Evolutionary conservation across 192 early-diverging fungal genomes (phyloP), one percentile per base, ranked within the genome.

Genomic region (Dimargaris cristalligena): DNA sequence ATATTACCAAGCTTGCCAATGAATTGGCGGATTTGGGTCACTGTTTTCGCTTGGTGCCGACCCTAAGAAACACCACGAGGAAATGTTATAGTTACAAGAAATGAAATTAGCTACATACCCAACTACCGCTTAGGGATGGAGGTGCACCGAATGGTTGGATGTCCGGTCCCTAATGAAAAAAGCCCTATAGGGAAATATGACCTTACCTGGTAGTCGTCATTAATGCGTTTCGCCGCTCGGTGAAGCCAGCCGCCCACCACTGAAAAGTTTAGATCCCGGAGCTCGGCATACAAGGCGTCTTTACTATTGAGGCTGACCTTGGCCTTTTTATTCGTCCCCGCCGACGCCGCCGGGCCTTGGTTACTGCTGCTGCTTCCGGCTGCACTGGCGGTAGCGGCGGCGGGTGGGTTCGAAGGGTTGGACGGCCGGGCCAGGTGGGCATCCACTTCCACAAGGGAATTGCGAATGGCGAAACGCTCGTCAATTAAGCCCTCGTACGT

Each of bases 401-500:
- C 44, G 52, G 33, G 29, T 51, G 73, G 0, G 20, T 44, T 70
- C 49, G 63, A 56, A 41, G 11, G 68, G 61, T 4, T n/a, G n/a
- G 75, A 34, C 38, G 66, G 62, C 25, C 71, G 72, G 20, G 78
- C 71, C 16, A 88, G 57, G n/a, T 74, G 60, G 8, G 83, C 71
- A 63, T 92, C 85, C 20, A 91, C 62, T 60, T 86, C 86, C 0
- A 86, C 81, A 65, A 88, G 85, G 0, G 84, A 86, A 63, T 70
- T 73, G 30, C 71, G 67, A 38, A 98, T 93, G 6, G 86, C 84
- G 63, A 87, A 92, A 10, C 87, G 76, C 67, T 98, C 95, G 69
- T 95, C 93, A 60, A 99, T 82, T 25, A 99, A 73, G 3, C 95
- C 95, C 71, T 97, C 89, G 68, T 97, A 99, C 0, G 95, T 97